Base-by-base conservation (phyloP, 2,329 filamentous ascomycete species). In the Fusarium duplospermum region DNA sequence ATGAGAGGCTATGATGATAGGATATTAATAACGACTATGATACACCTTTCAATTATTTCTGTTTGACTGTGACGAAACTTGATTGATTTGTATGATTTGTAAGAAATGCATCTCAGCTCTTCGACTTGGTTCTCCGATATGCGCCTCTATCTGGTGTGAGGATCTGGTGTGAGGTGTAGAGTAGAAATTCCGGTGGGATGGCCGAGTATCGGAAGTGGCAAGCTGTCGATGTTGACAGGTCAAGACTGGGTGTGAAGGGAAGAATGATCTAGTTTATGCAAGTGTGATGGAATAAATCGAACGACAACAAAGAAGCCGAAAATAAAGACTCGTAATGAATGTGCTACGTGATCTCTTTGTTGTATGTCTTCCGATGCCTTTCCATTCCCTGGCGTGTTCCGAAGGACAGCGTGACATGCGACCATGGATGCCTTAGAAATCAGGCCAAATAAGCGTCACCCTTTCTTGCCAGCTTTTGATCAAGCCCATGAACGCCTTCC, bases 391-490 rank as follows among this genome's bases (percentile, higher is more conserved):
- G 22, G 59, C 62, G 65, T 77, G 69, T 52, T 54, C 68, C 66
- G 67, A 66, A 56, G 69, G 62, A 52, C 67, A 69, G 68, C 62
- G 69, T 72, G 74, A 76, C 75, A 72, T 66, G 74, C 67, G 69
- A 70, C 69, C 60, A 71, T 69, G 63, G 7, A 1, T 75, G 79
- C 79, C 79, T 81, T 54, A 74, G 6, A 59, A 29, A 2, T 40
- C 40, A 81, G 79, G 79, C 79, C 67, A 3, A 8, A 71, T 66
- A 33, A 36, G 68, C 56, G 59, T 73, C 74, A 72, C 76, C 74
- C 75, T 72, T 79, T 78, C 62, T 73, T 78, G 78, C 78, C 78
- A 79, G 78, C 77, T 79, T 79, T 79, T 77, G 69, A 70, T 65
- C 56, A 58, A 58, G 62, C 61, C 71, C 35, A 67, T 73, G 64